These are phyloP conservation scores for Penicillium sp. DNA, from an alignment of 2,329 filamentous ascomycete genomes.

Conservation along the genomic window DNA sequence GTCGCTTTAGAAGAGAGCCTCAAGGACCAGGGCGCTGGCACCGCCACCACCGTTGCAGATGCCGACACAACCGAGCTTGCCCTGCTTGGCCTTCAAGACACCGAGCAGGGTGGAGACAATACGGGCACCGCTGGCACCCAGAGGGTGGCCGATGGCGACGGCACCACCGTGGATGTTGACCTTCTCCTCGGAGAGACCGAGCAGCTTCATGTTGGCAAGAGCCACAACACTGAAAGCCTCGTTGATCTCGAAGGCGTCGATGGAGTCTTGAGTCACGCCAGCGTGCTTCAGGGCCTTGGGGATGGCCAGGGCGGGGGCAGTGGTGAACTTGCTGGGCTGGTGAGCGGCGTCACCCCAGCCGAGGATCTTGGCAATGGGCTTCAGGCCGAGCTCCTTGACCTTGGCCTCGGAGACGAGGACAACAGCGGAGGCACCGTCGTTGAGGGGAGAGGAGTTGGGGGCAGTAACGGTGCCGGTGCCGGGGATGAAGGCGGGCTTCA, in stretches of 20 bases:
- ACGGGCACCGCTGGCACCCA: constrained; percentile 91
- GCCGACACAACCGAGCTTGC: constrained; percentile 89
- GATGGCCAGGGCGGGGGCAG: constrained; percentile 88
- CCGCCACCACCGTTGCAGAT: constrained; percentile 99
- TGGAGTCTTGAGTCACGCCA: constrained; percentile 73
- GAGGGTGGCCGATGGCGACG: constrained; percentile 92
- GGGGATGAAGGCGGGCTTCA: constrained; percentile 82
- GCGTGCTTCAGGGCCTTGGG: constrained; percentile 98
- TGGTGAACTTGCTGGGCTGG: constrained; percentile 93
- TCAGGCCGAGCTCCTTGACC: constrained; percentile 88
- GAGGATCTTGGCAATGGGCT: constrained; percentile 92
- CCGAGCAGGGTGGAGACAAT: constrained; percentile 90
- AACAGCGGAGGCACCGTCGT: constrained; percentile 90
- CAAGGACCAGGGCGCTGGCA: constrained; percentile 90
- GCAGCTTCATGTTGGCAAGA: constrained; percentile 92
- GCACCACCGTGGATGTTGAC: constrained; percentile 96
- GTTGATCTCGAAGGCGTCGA: constrained; percentile 98
- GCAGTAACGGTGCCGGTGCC: constrained; percentile 86
- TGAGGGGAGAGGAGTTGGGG: constrained; percentile 94
- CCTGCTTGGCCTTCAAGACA: constrained; percentile 87
- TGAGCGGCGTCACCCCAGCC: constrained; percentile 96
- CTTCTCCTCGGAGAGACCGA: constrained; percentile 78
- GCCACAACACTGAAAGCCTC: constrained; percentile 98
- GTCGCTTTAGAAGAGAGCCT: constrained; percentile 57
- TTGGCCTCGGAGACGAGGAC: constrained; percentile 94